phyloP scores from a whole-genome alignment of 2,329 filamentous ascomycete species.

The Lasiodiplodia hormozganensis region DNA sequence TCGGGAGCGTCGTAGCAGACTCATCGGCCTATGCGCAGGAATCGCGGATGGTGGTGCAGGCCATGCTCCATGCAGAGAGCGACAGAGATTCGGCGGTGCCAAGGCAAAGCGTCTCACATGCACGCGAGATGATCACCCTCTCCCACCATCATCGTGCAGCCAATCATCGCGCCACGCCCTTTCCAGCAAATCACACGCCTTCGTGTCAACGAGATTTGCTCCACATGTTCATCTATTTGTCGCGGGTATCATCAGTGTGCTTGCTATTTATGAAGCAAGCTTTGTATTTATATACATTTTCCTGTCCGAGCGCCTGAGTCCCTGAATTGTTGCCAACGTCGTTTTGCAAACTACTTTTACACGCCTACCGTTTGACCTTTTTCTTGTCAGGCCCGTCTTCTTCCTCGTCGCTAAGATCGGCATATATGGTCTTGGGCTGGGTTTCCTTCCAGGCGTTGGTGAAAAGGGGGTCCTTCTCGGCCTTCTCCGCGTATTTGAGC shows the following conservation, averaged over 20 bases:
- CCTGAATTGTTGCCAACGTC: neutral
- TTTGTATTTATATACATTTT: neutral
- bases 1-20: constrained; percentile 5
- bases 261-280: neutral
- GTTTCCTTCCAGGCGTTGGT: constrained; percentile 92
- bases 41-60: constrained; percentile 10
- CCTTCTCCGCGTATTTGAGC: constrained; percentile 92
- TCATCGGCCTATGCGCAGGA: constrained; percentile 15
- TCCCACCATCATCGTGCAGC: constrained; percentile 12
- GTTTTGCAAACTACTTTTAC: neutral
- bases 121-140: constrained; percentile 15
- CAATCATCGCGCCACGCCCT: constrained; percentile 4
- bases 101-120: constrained; percentile 22
- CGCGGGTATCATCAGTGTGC: constrained; percentile 18
- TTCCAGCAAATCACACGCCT: neutral
- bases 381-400: constrained; percentile 72
- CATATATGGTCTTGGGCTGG: constrained; percentile 91
- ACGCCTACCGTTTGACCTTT: constrained; percentile 40
- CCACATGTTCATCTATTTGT: constrained; percentile 15
- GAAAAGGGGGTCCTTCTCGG: constrained; percentile 91
- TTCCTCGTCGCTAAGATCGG: constrained; percentile 79
- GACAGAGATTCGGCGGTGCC: neutral
- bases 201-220: constrained; percentile 21
- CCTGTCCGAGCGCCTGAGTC: constrained; percentile 6
- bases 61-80: constrained; percentile 9